Percentiles rank a stretch among this genome's conserved stretches.
phyloP scores from a whole-genome alignment of 2,329 filamentous ascomycete species.

The Orbilia ellipsospora region DNA sequence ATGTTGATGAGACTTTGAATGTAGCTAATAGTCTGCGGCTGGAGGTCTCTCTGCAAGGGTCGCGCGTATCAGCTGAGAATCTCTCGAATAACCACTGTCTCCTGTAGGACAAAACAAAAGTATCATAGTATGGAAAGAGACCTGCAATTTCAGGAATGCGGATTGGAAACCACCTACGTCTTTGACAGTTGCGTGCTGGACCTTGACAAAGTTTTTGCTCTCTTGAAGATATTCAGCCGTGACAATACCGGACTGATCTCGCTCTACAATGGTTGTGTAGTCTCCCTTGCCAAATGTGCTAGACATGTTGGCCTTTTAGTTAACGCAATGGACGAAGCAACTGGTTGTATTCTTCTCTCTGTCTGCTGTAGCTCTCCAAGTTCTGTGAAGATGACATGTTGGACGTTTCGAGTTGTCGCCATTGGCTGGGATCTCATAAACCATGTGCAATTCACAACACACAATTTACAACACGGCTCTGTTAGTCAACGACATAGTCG shows the following conservation, averaged over 20 bases:
- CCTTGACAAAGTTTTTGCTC: constrained; percentile 23
- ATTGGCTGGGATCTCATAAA: constrained; percentile 1
- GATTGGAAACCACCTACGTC: constrained; percentile 21
- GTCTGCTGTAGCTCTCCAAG: background rate
- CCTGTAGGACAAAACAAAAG: no score
- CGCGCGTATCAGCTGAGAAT: constrained; percentile 33
- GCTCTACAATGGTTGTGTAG: constrained; percentile 31
- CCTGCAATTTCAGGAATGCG: background rate
- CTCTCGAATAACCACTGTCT: no score
- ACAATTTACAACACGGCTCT: constrained; percentile 53
- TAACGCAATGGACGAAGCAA: background rate
- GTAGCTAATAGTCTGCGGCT: constrained; percentile 49
- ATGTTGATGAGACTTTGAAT: constrained; percentile 69
- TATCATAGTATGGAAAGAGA: no score
- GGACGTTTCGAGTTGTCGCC: constrained; percentile 31
- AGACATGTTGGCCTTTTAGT: constrained; percentile 17
- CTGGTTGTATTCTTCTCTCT: constrained; percentile 1
- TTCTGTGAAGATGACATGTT: constrained; percentile 45
- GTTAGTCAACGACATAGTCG: no score
- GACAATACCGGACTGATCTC: constrained; percentile 45
- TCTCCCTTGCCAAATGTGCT: constrained; percentile 22
- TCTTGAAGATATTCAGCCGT: constrained; percentile 50
- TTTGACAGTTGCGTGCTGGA: constrained; percentile 30
- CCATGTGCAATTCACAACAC: constrained; percentile 20
- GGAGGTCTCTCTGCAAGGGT: constrained; percentile 44